phyloP scores from a whole-genome alignment of 1,284 basidiomycete genomes.

The Microbotryum lychnidis-dioicae region DNA sequence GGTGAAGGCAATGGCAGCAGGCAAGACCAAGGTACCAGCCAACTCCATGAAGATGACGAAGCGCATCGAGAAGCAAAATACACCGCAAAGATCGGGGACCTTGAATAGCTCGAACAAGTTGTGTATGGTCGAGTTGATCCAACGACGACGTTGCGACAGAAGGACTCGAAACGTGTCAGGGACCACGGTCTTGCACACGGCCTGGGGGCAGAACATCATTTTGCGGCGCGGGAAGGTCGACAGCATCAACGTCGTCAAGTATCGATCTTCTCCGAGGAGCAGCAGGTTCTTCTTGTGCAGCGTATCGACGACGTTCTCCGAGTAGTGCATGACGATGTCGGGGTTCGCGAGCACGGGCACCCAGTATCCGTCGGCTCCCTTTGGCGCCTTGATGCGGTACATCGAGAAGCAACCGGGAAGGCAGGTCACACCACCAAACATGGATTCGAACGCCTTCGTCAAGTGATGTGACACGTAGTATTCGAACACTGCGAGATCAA shows the following conservation, averaged over 20 bases:
- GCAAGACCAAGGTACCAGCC: constrained; percentile 44
- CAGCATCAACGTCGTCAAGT: constrained; percentile 46
- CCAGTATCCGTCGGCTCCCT: constrained; percentile 45
- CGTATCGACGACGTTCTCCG: constrained; percentile 46
- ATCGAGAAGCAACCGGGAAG: constrained; percentile 46
- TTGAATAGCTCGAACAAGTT: constrained; percentile 45
- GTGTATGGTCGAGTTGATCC: constrained; percentile 48
- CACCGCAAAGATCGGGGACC: constrained; percentile 45
- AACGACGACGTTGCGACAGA: constrained; percentile 44
- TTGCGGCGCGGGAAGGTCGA: constrained; percentile 46
- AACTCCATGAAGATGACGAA: constrained; percentile 45
- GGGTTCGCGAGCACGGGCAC: constrained; percentile 45
- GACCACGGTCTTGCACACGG: constrained; percentile 46
- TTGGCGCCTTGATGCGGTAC: constrained; percentile 46
- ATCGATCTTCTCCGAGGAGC: constrained; percentile 45
- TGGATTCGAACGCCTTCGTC: constrained; percentile 49
- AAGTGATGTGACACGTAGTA: constrained; percentile 99
- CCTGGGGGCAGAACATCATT: constrained; percentile 46
- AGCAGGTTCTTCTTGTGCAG: constrained; percentile 47
- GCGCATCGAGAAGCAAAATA: constrained; percentile 47
- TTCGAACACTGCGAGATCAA: constrained; percentile 58
- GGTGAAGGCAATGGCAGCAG: constrained; percentile 46
- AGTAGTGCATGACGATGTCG: constrained; percentile 46
- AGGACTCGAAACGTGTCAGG: constrained; percentile 45
- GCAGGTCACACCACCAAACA: constrained; percentile 45